These are phyloP conservation scores for Fusarium mexicanum DNA, from an alignment of 2,329 filamentous ascomycete genomes.

Conservation along the genomic window DNA sequence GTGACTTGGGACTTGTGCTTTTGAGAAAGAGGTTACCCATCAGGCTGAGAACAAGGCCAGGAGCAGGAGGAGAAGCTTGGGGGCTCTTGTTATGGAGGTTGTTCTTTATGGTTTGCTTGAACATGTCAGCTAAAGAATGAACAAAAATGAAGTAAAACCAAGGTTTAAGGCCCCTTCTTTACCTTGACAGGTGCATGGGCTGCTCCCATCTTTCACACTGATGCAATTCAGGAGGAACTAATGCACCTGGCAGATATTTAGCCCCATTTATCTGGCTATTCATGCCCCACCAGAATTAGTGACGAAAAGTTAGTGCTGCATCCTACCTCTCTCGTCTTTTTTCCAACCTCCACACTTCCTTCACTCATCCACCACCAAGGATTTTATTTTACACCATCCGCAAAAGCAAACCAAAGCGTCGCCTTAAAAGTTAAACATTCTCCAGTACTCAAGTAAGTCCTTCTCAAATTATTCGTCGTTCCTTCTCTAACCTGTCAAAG, in stretches of 20 bases:
- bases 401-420: neutral
- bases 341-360: neutral
- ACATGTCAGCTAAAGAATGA: accelerated
- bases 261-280: neutral
- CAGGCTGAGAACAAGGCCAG: too few species aligned
- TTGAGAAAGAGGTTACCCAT: too few species aligned
- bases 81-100: accelerated
- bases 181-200: neutral
- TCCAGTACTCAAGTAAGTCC: neutral
- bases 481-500: neutral
- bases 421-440: accelerated
- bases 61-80: neutral
- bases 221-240: neutral
- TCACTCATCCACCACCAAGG: neutral
- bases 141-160: neutral
- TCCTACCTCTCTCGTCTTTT: neutral
- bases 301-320: neutral
- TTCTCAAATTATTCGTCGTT: neutral
- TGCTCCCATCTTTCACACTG: neutral
- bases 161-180: neutral
- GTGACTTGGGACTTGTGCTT: too few species aligned
- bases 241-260: neutral
- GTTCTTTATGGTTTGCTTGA: too few species aligned
- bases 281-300: neutral
- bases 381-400: too few species aligned